These are phyloP conservation scores for Lactifluus rugatus DNA, from an alignment of 768 basidiomycete species.

Conservation along the genomic window DNA sequence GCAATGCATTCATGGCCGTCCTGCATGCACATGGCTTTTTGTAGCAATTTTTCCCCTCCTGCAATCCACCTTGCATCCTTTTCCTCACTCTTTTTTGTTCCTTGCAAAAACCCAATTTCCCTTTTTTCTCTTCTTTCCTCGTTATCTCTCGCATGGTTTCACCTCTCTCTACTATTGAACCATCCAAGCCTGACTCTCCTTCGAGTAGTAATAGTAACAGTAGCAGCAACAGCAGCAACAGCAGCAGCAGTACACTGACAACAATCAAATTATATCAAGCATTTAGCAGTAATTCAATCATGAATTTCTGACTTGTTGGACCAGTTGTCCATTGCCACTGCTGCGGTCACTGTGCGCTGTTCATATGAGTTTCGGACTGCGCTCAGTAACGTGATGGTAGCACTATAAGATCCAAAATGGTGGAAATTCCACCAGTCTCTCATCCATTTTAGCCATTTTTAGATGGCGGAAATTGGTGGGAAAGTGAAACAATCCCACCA, in stretches of 20 bases:
- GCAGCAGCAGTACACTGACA: conserved; percentile 10
- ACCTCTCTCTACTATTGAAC: not conserved
- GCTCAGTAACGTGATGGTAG: too few relatives aligned
- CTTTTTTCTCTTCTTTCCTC: not conserved
- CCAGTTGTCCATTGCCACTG: too few relatives aligned
- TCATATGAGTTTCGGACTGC: too few relatives aligned
- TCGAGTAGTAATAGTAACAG: conserved; percentile 10
- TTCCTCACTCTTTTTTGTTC: not conserved
- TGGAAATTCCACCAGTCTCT: too few relatives aligned
- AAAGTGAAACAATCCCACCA: too few relatives aligned
- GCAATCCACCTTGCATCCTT: not conserved
- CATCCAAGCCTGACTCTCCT: conserved; percentile 1
- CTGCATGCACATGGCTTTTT: conserved; percentile 9
- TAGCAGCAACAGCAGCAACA: conserved; percentile 1
- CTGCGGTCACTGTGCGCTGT: too few relatives aligned
- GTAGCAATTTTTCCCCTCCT: conserved; percentile 6
- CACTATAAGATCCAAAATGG: too few relatives aligned
- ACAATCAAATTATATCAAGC: conserved; percentile 9
- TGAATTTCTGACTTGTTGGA: not conserved
- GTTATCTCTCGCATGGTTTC: not conserved
- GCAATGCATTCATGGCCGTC: conserved; percentile 1
- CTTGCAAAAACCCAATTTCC: not conserved
- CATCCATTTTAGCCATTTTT: too few relatives aligned
- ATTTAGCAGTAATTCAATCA: not conserved
- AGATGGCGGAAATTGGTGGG: too few relatives aligned